Percentiles rank a stretch among this genome's conserved stretches.
Conservation (phyloP, 2,329 filamentous ascomycete genomes). For the Aspergillus novoparasiticus region DNA sequence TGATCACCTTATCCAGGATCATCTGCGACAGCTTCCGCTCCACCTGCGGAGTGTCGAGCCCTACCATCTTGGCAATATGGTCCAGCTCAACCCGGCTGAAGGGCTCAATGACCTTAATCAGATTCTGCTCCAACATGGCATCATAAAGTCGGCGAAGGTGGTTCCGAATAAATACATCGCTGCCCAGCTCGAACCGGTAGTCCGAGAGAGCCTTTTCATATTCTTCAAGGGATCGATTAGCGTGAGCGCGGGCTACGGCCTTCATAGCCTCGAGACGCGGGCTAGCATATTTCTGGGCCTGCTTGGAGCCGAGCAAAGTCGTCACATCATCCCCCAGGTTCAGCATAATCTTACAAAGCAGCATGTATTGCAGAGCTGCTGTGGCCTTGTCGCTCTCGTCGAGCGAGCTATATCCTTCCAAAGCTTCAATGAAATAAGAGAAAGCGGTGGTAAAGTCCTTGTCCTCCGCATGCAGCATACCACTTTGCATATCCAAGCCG, state of each 20-base stretch:
- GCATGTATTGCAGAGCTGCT: conserved; percentile 98
- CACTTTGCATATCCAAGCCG: conserved; percentile 97
- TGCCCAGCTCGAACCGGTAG: conserved; percentile 91
- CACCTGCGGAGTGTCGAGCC: conserved; percentile 91
- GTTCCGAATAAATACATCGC: conserved; percentile 94
- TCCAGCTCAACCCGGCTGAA: conserved; percentile 96
- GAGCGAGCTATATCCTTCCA: conserved; percentile 93
- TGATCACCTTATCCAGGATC: conserved; percentile 99
- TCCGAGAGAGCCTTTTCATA: conserved; percentile 90
- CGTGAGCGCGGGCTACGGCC: conserved; percentile 91
- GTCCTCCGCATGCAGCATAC: conserved; percentile 98
- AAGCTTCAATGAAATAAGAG: conserved; percentile 98
- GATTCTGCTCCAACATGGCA: conserved; percentile 98
- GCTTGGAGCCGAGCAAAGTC: conserved; percentile 90
- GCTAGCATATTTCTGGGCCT: conserved; percentile 93
- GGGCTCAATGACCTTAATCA: conserved; percentile 99
- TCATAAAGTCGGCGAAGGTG: conserved; percentile 95
- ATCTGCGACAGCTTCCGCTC: conserved; percentile 98
- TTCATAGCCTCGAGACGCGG: conserved; percentile 99
- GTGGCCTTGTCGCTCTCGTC: conserved; percentile 89
- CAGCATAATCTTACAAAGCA: conserved; percentile 99
- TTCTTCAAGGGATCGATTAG: conserved; percentile 92
- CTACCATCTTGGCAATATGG: conserved; percentile 97
- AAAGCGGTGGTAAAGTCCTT: conserved; percentile 98
- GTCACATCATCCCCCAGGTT: conserved; percentile 97